A percentile compares a stretch with the other conserved stretches of the same genome.
Evolutionary conservation across 306 rosid species (phyloP).

Genomic region (Neltuma alba): DNA sequence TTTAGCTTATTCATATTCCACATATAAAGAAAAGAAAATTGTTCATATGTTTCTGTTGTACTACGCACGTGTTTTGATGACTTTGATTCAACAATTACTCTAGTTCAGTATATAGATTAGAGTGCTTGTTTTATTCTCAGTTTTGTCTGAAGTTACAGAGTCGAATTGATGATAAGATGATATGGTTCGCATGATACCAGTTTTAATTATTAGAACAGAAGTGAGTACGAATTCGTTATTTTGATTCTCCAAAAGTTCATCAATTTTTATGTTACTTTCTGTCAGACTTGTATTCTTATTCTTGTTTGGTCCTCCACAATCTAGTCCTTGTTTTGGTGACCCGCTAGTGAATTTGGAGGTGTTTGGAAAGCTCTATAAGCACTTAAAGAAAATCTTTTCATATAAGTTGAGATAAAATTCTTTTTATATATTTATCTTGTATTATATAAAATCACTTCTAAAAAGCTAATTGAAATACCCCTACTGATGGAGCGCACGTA

Average conservation of each 20-base stretch:
- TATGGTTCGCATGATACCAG: not conserved
- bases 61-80: not conserved
- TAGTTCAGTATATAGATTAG: not conserved
- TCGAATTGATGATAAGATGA: not conserved
- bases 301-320: not conserved
- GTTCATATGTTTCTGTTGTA: conserved; percentile 23
- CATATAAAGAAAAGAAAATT: not conserved
- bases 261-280: not conserved
- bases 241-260: not conserved
- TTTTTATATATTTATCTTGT: too few species aligned
- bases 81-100: not conserved
- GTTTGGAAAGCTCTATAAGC: too few species aligned
- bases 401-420: too few species aligned
- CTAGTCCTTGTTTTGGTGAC: too few species aligned
- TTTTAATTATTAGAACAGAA: not conserved
- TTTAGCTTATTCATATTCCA: not conserved
- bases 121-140: not conserved
- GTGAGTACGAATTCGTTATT: not conserved
- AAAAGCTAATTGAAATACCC: too few species aligned
- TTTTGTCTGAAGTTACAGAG: not conserved
- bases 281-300: not conserved
- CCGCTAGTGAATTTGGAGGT: too few species aligned
- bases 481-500: too few species aligned
- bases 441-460: too few species aligned
- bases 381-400: too few species aligned